Evolutionary conservation across 441 rosid species (phyloP).

Genomic region (Raphanus hybrid): DNA sequence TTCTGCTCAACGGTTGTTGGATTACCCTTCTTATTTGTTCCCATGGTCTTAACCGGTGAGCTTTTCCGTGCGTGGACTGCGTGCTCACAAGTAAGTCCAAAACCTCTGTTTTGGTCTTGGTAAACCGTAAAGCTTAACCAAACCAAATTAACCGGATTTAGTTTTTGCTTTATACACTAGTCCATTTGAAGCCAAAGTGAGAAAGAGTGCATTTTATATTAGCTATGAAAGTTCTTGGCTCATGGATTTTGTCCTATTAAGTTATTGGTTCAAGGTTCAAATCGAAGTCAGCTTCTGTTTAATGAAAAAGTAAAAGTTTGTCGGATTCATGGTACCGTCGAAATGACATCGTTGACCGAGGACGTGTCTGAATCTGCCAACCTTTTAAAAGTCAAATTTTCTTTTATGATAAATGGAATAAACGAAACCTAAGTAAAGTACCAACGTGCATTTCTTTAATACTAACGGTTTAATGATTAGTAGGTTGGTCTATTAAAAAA

Average conservation of each 20-base stretch:
- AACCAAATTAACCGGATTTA: neutral
- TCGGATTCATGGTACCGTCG: slow-evolving; percentile 19
- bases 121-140: neutral
- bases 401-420: slow-evolving; percentile 3
- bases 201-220: slow-evolving; percentile 12
- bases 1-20: slow-evolving; percentile 89
- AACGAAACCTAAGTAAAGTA: slow-evolving; percentile 17
- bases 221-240: slow-evolving; percentile 12
- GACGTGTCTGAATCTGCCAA: slow-evolving; percentile 44
- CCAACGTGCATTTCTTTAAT: slow-evolving; percentile 26
- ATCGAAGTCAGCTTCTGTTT: no score
- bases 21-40: slow-evolving; percentile 83
- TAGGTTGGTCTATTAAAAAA: slow-evolving; percentile 13
- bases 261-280: no score
- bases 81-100: slow-evolving; percentile 66
- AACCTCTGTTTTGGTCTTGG: neutral
- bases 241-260: neutral
- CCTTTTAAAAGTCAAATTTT: slow-evolving; percentile 14
- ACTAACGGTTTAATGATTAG: slow-evolving; percentile 6
- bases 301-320: neutral
- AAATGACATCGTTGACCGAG: slow-evolving; percentile 34
- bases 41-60: slow-evolving; percentile 88
- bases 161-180: neutral
- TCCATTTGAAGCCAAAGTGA: slow-evolving; percentile 21
- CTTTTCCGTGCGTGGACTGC: slow-evolving; percentile 81